Conservation (phyloP, 2,329 filamentous ascomycete species). For the Colletotrichum filicis region DNA sequence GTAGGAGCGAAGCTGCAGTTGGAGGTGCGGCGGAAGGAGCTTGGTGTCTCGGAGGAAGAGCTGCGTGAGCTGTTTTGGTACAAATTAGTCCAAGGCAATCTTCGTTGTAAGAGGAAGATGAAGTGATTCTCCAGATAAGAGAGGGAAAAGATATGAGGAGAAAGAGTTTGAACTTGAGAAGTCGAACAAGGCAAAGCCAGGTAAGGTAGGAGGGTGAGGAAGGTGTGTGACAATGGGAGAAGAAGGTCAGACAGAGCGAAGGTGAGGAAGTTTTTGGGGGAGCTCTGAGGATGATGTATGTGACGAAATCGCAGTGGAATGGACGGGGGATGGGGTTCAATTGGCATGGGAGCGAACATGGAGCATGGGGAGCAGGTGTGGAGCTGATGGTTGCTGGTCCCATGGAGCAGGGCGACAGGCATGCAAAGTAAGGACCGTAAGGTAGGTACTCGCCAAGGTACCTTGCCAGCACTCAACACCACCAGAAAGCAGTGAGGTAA, state of each 20-base stretch:
- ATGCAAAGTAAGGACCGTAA: neutral
- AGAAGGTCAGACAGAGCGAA: neutral
- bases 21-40: constrained; percentile 40
- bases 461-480: neutral
- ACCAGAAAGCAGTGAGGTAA: constrained; percentile 18
- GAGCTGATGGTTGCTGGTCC: constrained; percentile 3
- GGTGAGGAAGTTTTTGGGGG: constrained; percentile 10
- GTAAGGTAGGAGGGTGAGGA: neutral
- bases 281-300: constrained; percentile 32
- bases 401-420: constrained; percentile 27
- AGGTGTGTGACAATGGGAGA: neutral
- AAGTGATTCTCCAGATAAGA: neutral
- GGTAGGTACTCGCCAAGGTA: neutral
- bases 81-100: constrained; percentile 30
- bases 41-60: constrained; percentile 63
- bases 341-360: constrained; percentile 24
- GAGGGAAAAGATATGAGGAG: neutral
- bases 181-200: neutral
- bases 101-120: constrained; percentile 34
- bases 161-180: neutral
- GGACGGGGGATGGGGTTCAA: constrained; percentile 24
- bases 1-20: constrained; percentile 43
- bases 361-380: constrained; percentile 20
- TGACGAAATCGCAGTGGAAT: constrained; percentile 35
- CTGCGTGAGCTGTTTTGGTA: constrained; percentile 57